These are phyloP conservation scores for Candida tetrigidarum DNA, from an alignment of 1,139 yeast genomes.

Conservation along the genomic window DNA sequence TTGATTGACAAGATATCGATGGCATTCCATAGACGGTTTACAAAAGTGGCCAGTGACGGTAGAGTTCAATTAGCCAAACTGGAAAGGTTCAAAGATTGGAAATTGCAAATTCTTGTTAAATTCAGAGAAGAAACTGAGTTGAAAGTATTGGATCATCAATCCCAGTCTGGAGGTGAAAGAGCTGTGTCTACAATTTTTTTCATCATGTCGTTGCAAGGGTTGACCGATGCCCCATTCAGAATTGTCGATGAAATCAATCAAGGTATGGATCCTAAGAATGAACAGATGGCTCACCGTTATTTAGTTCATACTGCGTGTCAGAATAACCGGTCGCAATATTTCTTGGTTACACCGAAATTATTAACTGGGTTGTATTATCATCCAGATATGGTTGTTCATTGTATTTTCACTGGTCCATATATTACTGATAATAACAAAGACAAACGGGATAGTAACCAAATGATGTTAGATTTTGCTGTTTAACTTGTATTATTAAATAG, in stretches of 20 bases:
- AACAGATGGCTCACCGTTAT: slow-evolving; percentile 82
- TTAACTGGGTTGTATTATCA: slow-evolving; percentile 80
- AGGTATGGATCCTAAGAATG: slow-evolving; percentile 97
- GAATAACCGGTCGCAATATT: slow-evolving; percentile 70
- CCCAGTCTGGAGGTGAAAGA: slow-evolving; percentile 98
- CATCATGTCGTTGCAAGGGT: slow-evolving; percentile 89
- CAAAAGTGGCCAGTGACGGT: slow-evolving; percentile 84
- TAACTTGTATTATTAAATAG: background rate
- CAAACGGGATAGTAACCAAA: slow-evolving; percentile 19
- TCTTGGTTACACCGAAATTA: slow-evolving; percentile 90
- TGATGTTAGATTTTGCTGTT: slow-evolving; percentile 35
- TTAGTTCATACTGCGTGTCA: slow-evolving; percentile 87
- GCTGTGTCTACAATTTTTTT: slow-evolving; percentile 94
- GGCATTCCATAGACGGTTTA: slow-evolving; percentile 69
- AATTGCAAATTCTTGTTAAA: slow-evolving; percentile 79
- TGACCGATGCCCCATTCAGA: slow-evolving; percentile 88
- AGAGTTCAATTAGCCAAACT: slow-evolving; percentile 63
- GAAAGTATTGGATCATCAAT: slow-evolving; percentile 75
- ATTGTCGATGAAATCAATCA: slow-evolving; percentile 98
- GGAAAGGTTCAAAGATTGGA: slow-evolving; percentile 74
- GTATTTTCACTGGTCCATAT: slow-evolving; percentile 74
- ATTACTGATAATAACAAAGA: slow-evolving; percentile 19
- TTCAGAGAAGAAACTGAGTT: slow-evolving; percentile 78
- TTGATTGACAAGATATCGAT: slow-evolving; percentile 58
- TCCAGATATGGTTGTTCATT: slow-evolving; percentile 82